Conservation (phyloP, 352 stramenopile species). For the Phytopythium vexans region DNA sequence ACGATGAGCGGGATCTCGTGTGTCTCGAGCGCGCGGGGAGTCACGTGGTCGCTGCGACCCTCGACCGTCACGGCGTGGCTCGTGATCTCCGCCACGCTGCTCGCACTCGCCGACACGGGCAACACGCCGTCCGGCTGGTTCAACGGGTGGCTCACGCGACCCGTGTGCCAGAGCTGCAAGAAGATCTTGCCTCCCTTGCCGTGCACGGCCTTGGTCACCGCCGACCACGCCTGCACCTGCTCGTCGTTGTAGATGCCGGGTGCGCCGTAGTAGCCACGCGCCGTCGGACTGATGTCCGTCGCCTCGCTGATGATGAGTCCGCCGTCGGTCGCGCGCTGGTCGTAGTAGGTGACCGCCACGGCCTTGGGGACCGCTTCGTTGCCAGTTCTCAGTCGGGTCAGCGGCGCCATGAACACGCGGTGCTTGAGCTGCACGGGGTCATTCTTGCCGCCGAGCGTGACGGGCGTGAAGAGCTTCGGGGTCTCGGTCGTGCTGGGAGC, state of each 20-base stretch:
- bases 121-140: constrained; percentile 42
- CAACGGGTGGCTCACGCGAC: constrained; percentile 49
- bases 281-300: constrained; percentile 35
- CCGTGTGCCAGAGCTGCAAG: constrained; percentile 79
- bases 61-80: constrained; percentile 28
- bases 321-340: constrained; percentile 35
- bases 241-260: constrained; percentile 47
- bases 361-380: constrained; percentile 25
- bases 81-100: constrained; percentile 20
- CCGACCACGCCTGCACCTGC: constrained; percentile 47
- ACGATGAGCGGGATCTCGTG: constrained; percentile 71
- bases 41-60: constrained; percentile 28
- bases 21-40: constrained; percentile 48
- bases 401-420: constrained; percentile 46
- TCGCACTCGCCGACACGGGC: constrained; percentile 37
- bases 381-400: constrained; percentile 31
- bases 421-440: constrained; percentile 39
- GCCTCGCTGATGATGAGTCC: constrained; percentile 54
- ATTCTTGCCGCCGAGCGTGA: no score
- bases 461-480: constrained; percentile 35
- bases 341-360: constrained; percentile 42
- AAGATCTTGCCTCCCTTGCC: constrained; percentile 66
- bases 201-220: constrained; percentile 62
- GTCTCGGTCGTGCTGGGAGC: constrained; percentile 13
- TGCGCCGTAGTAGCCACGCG: constrained; percentile 24